These are phyloP conservation scores for Globisporangium cystogenes DNA, from an alignment of 352 stramenopile genomes.

Conservation along the genomic window DNA sequence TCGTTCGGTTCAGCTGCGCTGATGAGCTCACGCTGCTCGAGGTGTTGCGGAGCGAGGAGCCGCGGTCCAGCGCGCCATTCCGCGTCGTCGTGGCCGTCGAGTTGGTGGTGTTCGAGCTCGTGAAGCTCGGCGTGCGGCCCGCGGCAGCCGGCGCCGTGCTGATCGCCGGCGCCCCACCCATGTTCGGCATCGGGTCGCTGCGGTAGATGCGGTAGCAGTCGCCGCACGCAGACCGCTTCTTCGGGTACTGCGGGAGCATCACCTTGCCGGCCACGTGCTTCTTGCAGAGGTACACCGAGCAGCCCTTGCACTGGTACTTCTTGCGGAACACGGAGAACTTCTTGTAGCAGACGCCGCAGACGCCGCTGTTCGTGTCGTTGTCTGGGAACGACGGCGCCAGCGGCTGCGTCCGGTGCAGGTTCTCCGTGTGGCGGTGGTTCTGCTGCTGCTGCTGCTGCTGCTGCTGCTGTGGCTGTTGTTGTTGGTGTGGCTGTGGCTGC, in stretches of 20 bases:
- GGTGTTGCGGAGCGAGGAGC: conserved; percentile 10
- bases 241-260: conserved; percentile 42
- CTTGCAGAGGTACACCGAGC: conserved; percentile 68
- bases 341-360: conserved; percentile 82
- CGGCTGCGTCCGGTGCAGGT: conserved; percentile 3
- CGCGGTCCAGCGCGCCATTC: conserved; percentile 4
- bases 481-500: conserved; percentile 12
- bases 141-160: conserved; percentile 9
- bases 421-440: conserved; percentile 15
- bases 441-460: conserved; percentile 5
- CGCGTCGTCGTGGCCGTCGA: conserved; percentile 5
- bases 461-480: conserved; percentile 6
- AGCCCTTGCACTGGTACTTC: conserved; percentile 85
- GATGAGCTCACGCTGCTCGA: conserved; percentile 10
- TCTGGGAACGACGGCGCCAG: conserved; percentile 34
- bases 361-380: conserved; percentile 41
- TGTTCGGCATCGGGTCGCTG: conserved; percentile 41
- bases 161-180: conserved; percentile 4
- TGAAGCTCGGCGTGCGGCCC: conserved; percentile 15
- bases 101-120: conserved; percentile 10
- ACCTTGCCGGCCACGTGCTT: conserved; percentile 78
- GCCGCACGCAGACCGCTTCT: conserved; percentile 70
- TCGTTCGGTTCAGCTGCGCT: conserved; percentile 14
- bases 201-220: conserved; percentile 72
- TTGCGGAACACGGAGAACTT: conserved; percentile 85